Evolutionary conservation across 2,329 filamentous ascomycete species (phyloP).

Genomic region (Alternaria arbusti): DNA sequence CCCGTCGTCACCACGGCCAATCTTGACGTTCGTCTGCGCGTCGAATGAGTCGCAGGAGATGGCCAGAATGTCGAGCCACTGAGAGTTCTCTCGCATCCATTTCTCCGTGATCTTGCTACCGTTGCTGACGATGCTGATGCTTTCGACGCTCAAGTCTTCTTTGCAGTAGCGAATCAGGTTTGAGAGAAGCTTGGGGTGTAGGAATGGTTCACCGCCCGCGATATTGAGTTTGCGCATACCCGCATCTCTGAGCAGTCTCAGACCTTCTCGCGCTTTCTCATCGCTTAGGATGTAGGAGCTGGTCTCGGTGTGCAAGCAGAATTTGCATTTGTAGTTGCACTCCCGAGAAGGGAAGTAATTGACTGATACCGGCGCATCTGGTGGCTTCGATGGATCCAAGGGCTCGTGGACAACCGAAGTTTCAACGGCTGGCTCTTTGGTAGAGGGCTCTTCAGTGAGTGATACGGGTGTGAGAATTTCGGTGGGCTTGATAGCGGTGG

Average conservation of each 20-base stretch:
- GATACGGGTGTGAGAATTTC: neutral
- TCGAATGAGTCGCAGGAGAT: constrained; percentile 7
- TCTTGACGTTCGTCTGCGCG: constrained; percentile 2
- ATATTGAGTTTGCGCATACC: constrained; percentile 11
- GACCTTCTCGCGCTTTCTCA: neutral
- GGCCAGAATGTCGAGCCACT: constrained; percentile 7
- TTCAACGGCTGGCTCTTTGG: neutral
- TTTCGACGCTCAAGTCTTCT: constrained; percentile 1
- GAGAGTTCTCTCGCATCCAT: constrained; percentile 1
- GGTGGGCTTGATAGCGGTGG: neutral
- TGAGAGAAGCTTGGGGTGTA: constrained; percentile 2
- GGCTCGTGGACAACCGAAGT: neutral
- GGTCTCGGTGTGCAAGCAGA: constrained; percentile 1
- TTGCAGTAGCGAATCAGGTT: constrained; percentile 6
- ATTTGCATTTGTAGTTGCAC: neutral
- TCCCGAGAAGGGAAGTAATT: neutral
- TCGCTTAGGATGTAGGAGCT: neutral
- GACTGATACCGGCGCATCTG: neutral
- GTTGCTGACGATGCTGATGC: constrained; percentile 7
- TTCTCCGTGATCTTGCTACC: neutral
- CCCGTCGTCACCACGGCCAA: constrained; percentile 3
- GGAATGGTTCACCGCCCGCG: constrained; percentile 6
- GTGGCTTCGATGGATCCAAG: neutral
- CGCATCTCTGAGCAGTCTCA: constrained; percentile 1
- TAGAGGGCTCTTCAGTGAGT: neutral